Percentiles rank a stretch among this genome's conserved stretches.
These are phyloP conservation scores for Flaveria floridana DNA, from an alignment of 140 eudicot species.

Conservation along the genomic window DNA sequence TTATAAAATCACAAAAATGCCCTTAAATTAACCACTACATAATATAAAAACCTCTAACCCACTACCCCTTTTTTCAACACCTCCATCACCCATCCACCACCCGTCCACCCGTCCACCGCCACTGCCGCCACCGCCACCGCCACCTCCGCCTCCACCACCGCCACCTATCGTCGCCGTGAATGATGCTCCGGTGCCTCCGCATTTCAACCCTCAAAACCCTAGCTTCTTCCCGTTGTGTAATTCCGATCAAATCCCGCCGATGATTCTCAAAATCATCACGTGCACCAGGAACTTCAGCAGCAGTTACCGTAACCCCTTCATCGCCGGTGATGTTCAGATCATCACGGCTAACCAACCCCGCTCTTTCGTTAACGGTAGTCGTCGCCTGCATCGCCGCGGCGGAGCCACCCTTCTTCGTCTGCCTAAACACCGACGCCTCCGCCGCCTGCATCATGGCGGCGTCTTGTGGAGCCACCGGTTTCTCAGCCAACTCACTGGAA, in stretches of 20 bases:
- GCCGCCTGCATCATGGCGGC: conserved; percentile 86
- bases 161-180: conserved; percentile 24
- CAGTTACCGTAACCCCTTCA: conserved; percentile 57
- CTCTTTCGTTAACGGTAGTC: conserved; percentile 56
- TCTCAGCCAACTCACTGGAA: conserved; percentile 55
- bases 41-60: too few species aligned
- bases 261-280: conserved; percentile 44
- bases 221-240: conserved; percentile 29
- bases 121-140: too few species aligned
- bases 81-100: too few species aligned
- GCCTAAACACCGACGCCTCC: conserved; percentile 57
- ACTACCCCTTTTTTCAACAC: too few species aligned
- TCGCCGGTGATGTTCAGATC: conserved; percentile 32
- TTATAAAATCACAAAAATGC: too few species aligned
- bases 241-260: conserved; percentile 36
- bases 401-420: conserved; percentile 62
- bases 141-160: too few species aligned
- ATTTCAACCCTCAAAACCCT: conserved; percentile 38
- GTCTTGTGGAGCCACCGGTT: conserved; percentile 68
- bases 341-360: conserved; percentile 49
- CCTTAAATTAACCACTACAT: too few species aligned
- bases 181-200: conserved; percentile 20
- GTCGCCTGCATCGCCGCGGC: conserved; percentile 89
- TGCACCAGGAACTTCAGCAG: conserved; percentile 50
- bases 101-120: too few species aligned